Evolutionary conservation across 768 basidiomycete species (phyloP).

Genomic region (Sistotremastrum niveocremeum): DNA sequence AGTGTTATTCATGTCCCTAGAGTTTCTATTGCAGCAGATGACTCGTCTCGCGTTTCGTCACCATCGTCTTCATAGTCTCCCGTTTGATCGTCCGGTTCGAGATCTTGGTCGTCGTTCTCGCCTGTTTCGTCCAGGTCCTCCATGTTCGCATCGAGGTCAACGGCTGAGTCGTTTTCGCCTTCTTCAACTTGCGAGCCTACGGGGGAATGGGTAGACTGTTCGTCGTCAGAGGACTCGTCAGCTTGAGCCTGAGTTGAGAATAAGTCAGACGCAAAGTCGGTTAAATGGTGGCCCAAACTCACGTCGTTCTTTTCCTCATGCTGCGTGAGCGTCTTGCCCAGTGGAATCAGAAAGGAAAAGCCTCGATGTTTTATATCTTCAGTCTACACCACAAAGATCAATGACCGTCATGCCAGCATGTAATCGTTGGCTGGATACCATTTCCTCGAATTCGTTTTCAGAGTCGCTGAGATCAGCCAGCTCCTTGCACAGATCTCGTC

Average conservation of each 20-base stretch:
- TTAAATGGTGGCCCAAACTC: conserved; percentile 15
- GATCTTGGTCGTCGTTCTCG: conserved; percentile 25
- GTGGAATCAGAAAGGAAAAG: conserved; percentile 53
- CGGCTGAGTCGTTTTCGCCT: conserved; percentile 10
- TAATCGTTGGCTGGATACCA: conserved; percentile 24
- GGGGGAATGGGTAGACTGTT: conserved; percentile 28
- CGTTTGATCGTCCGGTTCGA: conserved; percentile 23
- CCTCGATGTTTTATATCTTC: conserved; percentile 50
- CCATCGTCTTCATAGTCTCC: conserved; percentile 16
- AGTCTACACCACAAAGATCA: conserved; percentile 27
- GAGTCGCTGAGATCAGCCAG: conserved; percentile 80
- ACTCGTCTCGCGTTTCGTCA: conserved; percentile 24
- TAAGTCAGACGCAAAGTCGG: conserved; percentile 11
- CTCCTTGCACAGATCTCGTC: conserved; percentile 58
- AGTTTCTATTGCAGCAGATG: conserved; percentile 20
- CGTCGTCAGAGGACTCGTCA: conserved; percentile 38
- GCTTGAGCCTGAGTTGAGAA: conserved; percentile 26
- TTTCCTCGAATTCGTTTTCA: conserved; percentile 67
- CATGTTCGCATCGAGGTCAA: conserved; percentile 53
- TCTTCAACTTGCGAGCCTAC: conserved; percentile 2
- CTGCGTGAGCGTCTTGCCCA: conserved; percentile 58
- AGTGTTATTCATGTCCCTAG: conserved; percentile 41
- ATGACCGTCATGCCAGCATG: background rate
- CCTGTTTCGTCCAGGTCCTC: conserved; percentile 39
- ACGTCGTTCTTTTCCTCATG: conserved; percentile 82